A percentile compares a stretch with the other conserved stretches of the same genome.
Conservation (phyloP, 176 grass and related monocot genomes). For the Alopecurus myosuroides region DNA sequence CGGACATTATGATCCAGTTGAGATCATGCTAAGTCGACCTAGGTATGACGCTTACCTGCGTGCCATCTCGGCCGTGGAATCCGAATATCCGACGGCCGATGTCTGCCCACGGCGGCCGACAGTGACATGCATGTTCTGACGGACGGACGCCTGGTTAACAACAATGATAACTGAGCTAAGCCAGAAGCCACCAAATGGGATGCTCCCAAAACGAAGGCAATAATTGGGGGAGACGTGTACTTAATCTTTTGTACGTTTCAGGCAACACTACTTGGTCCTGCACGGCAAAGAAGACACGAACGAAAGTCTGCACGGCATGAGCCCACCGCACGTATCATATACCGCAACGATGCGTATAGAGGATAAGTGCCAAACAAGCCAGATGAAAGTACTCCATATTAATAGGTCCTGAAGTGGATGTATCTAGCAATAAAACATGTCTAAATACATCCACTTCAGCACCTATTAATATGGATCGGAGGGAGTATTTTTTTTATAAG, state of each 20-base stretch:
- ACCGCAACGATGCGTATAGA: neutral
- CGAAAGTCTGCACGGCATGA: neutral
- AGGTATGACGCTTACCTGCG: neutral
- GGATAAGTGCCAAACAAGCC: neutral
- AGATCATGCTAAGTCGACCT: neutral
- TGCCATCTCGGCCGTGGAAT: neutral
- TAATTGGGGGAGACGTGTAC: neutral
- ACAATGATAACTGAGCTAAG: neutral
- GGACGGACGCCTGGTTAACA: neutral
- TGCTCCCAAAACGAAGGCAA: neutral
- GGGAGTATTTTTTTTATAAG: neutral
- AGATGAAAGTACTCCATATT: neutral
- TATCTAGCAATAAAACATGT: no score
- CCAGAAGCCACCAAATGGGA: conserved; percentile 9
- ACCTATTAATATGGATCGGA: no score
- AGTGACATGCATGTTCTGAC: neutral
- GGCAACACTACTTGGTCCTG: conserved; percentile 12
- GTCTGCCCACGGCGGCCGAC: neutral
- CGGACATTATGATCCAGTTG: neutral
- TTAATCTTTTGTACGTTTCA: conserved; percentile 5
- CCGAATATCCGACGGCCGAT: neutral
- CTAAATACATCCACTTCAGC: no score
- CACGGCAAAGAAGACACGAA: conserved; percentile 5
- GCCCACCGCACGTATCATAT: neutral
- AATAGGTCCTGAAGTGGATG: no score